Evolutionary conservation across 768 basidiomycete genomes (phyloP).

Genomic region (Tricholoma saponaceum): DNA sequence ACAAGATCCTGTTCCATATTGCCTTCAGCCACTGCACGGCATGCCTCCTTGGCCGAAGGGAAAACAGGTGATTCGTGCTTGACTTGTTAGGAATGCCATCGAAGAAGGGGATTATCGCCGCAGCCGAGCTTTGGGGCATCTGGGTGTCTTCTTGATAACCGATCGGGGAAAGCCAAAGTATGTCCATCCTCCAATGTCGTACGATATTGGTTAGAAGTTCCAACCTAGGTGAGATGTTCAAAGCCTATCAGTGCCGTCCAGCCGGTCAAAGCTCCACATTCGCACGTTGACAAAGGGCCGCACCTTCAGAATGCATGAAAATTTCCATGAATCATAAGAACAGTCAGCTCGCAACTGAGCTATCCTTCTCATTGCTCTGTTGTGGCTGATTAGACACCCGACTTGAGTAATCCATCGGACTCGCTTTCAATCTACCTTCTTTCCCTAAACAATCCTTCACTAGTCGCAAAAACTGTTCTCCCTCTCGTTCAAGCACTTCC

Average conservation of each 20-base stretch:
- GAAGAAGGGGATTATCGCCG: too few species aligned
- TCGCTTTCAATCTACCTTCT: slow-evolving; percentile 28
- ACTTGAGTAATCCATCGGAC: neutral
- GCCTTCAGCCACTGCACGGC: too few species aligned
- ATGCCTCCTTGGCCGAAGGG: too few species aligned
- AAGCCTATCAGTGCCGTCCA: neutral
- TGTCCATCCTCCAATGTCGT: too few species aligned
- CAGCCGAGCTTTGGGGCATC: too few species aligned
- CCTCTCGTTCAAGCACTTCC: slow-evolving; percentile 37
- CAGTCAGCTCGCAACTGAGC: neutral
- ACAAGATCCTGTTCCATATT: too few species aligned
- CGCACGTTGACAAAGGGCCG: neutral
- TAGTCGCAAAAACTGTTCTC: slow-evolving; percentile 33
- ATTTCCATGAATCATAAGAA: neutral
- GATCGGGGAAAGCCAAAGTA: too few species aligned
- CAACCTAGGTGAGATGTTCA: too few species aligned
- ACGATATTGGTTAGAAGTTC: too few species aligned
- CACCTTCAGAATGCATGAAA: neutral
- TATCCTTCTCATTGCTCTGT: neutral
- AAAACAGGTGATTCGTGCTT: too few species aligned
- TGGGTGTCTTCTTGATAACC: too few species aligned
- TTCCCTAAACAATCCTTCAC: slow-evolving; percentile 35
- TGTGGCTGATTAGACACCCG: neutral
- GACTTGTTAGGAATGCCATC: too few species aligned
- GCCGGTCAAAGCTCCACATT: neutral